Evolutionary conservation across 208 protist genomes (phyloP), one percentile per base, ranked within the genome.

Genomic region (Leishmania aethiopica): DNA sequence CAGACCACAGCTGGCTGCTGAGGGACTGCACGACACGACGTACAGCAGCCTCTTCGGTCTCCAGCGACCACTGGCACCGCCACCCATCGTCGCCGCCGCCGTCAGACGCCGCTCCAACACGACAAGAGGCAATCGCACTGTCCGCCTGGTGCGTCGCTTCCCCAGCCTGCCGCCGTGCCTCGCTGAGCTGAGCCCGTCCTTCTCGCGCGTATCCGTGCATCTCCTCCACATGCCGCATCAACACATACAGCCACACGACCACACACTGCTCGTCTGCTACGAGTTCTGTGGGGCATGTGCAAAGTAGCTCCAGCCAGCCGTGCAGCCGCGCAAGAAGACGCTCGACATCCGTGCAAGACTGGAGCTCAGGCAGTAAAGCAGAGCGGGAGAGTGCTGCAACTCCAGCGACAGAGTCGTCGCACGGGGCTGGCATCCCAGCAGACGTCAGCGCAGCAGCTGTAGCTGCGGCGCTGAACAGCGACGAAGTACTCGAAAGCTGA

Each of bases 151-250:
- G 11, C 17, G 66, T 19, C 17, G 66, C 37, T 40, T 71, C 66
- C 37, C 10, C 13, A 13, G 32, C 15, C 15, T 45, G 66, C 13
- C 17, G 66, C 19, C 1, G 66, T 45, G 37, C n/a, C n/a, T 22
- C 15, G 37, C 37, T 71, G 35, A 47, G 32, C 66, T 71, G 66
- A 69, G 66, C 17, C 3, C 37, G 11, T 45, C 66, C 37, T 45
- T 45, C 66, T 28, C 42, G 32, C 40, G 70, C 45, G 70, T 55
- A 49, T 55, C n/a, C 42, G 35, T 78, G 72, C 62, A 85, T 13
- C 82, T 81, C 82, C 77, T 85, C 82, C 72, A 81, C 72, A 49
- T 69, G 82, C 28, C 77, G 76, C 82, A 81, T 85, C 25, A 85
- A 25, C 25, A 81, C 22, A 67, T 81, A 85, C 47, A 81, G 40